Evolutionary conservation across 1,284 basidiomycete genomes (phyloP), one percentile per base, ranked within the genome.

Genomic region (Rhodotorula sp.): DNA sequence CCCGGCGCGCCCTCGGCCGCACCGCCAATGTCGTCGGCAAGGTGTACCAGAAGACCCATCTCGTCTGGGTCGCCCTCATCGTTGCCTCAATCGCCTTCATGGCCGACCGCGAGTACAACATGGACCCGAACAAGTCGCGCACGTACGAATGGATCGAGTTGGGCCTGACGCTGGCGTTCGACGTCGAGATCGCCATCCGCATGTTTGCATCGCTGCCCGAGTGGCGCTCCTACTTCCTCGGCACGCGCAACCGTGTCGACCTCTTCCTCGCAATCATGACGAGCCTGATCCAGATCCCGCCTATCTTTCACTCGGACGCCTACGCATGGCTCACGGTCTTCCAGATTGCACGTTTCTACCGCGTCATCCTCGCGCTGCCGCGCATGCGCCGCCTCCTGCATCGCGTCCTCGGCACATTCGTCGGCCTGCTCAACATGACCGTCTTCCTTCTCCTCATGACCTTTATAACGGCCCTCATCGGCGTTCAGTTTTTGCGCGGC

Each of bases 241-340:
- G 82, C 19, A 85, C 87, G 2, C 86, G 88, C 71, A 97, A 98
- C 78, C 86, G 86, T 81, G 83, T 94, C 55, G 96, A 99, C 80
- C 80, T 90, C 41, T 81, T 88, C n/a, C 84, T 99, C n/a, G 93
- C 91, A 0, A 80, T 97, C 60, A 87, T 86, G 2, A 90, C 89
- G 10, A 89, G 85, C 53, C 84, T 97, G 78, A 93, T 97, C 49
- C 92, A 97, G 80, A 90, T 97, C 54, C 95, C 96, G 0, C 85
- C 80, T 17, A 90, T 98, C 52, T 85, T 86, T 64, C 75, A 86
- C 45, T 89, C 90, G 10, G 69, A 75, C 5, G 85, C 89, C 5
- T 97, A 97, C 79, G 87, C 89, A 0, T 99, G 96, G 96, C 86
- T 98, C 75, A 97, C 93, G 3, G 87, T 91, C 54, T 92, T 98